These are phyloP conservation scores for Breynia disticha DNA, from an alignment of 441 rosid species.

Conservation along the genomic window DNA sequence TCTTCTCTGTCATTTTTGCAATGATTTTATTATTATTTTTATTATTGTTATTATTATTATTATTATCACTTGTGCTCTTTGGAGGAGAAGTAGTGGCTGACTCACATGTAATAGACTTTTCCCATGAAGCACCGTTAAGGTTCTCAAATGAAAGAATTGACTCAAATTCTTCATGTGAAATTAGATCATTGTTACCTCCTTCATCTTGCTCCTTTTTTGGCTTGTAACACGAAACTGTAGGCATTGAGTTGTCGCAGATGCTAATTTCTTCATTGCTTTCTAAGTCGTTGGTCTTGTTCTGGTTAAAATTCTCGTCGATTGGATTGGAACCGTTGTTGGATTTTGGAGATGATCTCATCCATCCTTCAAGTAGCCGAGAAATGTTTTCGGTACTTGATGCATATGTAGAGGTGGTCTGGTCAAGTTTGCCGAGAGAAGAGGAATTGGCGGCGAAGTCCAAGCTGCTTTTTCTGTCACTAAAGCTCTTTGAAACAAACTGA, in stretches of 20 bases:
- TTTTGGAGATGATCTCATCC: slow-evolving; percentile 87
- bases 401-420: slow-evolving; percentile 31
- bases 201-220: slow-evolving; percentile 31
- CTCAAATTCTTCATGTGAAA: slow-evolving; percentile 42
- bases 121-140: slow-evolving; percentile 36
- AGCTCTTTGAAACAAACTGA: slow-evolving; percentile 16
- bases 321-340: slow-evolving; percentile 6
- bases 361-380: slow-evolving; percentile 82
- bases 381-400: slow-evolving; percentile 95
- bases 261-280: slow-evolving; percentile 7
- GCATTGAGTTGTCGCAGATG: slow-evolving; percentile 6
- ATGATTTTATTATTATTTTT: neutral
- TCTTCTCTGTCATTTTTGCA: slow-evolving; percentile 8
- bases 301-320: slow-evolving; percentile 5
- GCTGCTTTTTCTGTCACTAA: slow-evolving; percentile 18
- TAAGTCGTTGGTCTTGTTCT: slow-evolving; percentile 1
- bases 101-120: slow-evolving; percentile 24
- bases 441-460: slow-evolving; percentile 21
- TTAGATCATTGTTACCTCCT: slow-evolving; percentile 22
- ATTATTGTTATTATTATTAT: neutral
- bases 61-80: slow-evolving; percentile 14
- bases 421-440: slow-evolving; percentile 19
- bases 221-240: slow-evolving; percentile 12
- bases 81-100: slow-evolving; percentile 21
- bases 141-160: slow-evolving; percentile 51